These are phyloP conservation scores for Aegilops longissima DNA, from an alignment of 176 grass and related monocot genomes.

Conservation along the genomic window DNA sequence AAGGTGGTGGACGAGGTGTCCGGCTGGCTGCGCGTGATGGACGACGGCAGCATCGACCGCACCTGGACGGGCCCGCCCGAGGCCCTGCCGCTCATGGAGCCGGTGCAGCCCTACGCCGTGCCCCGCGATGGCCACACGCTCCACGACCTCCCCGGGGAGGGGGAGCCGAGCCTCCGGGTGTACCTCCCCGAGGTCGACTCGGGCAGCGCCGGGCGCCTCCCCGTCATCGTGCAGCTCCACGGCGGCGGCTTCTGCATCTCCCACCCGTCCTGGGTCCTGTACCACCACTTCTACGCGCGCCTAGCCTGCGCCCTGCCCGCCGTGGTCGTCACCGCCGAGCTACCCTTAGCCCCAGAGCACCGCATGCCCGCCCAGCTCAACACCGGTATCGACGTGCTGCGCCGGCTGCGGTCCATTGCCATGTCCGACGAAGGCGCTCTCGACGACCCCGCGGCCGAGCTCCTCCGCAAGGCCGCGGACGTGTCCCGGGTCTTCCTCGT, in stretches of 20 bases:
- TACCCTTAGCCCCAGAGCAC: conserved; percentile 67
- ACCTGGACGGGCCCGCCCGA: conserved; percentile 71
- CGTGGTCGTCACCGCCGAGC: conserved; percentile 57
- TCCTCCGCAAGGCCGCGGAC: conserved; percentile 51
- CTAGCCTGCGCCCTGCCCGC: conserved; percentile 52
- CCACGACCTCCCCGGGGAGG: conserved; percentile 71
- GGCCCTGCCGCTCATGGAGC: conserved; percentile 71
- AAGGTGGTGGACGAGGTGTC: conserved; percentile 80
- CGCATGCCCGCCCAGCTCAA: conserved; percentile 65
- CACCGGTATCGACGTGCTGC: conserved; percentile 46
- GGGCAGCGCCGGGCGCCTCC: background rate
- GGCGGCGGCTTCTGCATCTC: conserved; percentile 94
- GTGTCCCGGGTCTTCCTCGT: conserved; percentile 71
- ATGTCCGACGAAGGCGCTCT: background rate
- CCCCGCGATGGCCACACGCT: conserved; percentile 70
- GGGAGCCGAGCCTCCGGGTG: conserved; percentile 62
- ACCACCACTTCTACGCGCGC: conserved; percentile 82
- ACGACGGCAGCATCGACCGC: conserved; percentile 81
- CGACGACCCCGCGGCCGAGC: conserved; percentile 14
- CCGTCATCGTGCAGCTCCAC: conserved; percentile 70
- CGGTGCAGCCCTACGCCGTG: conserved; percentile 40
- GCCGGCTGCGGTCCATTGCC: conserved; percentile 48
- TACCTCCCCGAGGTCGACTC: conserved; percentile 50
- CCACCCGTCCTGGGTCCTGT: conserved; percentile 65
- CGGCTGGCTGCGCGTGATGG: conserved; percentile 71